phyloP scores from a whole-genome alignment of 805 yeast genomes.

The Lipomyces kockii region DNA sequence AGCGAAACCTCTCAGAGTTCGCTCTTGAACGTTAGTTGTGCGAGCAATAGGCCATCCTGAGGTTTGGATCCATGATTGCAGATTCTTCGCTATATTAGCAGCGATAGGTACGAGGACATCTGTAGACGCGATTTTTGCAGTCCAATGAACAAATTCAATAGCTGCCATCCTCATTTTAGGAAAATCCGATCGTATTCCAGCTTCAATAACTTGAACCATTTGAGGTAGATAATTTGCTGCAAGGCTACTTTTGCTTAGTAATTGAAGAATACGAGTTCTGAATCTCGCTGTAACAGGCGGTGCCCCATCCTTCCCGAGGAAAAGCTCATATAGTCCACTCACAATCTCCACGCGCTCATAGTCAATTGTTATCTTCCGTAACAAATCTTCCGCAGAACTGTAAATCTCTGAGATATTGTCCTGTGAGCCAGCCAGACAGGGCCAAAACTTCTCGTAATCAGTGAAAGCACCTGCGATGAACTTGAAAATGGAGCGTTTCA shows the following conservation, averaged over 20 bases:
- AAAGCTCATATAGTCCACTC: slow-evolving; percentile 53
- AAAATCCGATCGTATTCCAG: slow-evolving; percentile 63
- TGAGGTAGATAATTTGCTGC: slow-evolving; percentile 56
- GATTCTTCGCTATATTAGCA: slow-evolving; percentile 19
- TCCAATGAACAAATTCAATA: slow-evolving; percentile 68
- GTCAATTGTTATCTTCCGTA: slow-evolving; percentile 58
- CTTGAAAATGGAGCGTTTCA: slow-evolving; percentile 51
- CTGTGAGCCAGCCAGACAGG: slow-evolving; percentile 65
- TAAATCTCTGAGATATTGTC: slow-evolving; percentile 63
- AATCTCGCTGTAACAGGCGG: slow-evolving; percentile 60
- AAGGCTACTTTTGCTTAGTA: slow-evolving; percentile 56
- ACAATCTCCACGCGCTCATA: slow-evolving; percentile 56
- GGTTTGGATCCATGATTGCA: slow-evolving; percentile 37
- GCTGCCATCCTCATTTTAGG: slow-evolving; percentile 60
- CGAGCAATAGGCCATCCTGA: slow-evolving; percentile 45
- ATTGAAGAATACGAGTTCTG: slow-evolving; percentile 48
- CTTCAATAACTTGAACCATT: slow-evolving; percentile 53
- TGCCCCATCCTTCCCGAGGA: slow-evolving; percentile 53
- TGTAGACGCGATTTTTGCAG: slow-evolving; percentile 47
- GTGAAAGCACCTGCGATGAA: slow-evolving; percentile 52
- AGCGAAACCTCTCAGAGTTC: slow-evolving; percentile 60
- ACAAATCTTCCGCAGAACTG: slow-evolving; percentile 56
- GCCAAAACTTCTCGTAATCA: slow-evolving; percentile 50
- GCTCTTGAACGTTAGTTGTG: slow-evolving; percentile 20
- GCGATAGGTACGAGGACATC: slow-evolving; percentile 34